Base-by-base conservation (phyloP, 495 filamentous ascomycete species). In the Xylaria cubensis region DNA sequence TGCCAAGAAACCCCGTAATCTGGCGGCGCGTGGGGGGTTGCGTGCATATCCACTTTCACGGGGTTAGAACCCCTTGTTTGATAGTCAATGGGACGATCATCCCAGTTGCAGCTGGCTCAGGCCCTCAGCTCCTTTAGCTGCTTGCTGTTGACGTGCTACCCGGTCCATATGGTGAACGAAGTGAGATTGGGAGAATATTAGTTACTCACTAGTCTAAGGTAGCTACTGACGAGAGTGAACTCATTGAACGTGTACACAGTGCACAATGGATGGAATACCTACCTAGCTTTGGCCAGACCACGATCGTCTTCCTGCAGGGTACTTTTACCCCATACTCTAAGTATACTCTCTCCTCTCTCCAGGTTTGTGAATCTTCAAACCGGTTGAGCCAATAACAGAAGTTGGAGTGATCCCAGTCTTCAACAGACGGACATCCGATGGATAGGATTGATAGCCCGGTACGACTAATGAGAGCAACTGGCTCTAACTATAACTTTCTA, bases 1-100 rank as follows among this genome's bases (percentile, higher is more conserved):
- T 50, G 67, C 67, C 67, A 69, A 69, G 67, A 69, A 48, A 69
- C 56, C 67, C 67, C 67, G 67, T 69, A 69, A 69, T 55, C 67
- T 62, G 67, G 67, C 34, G 34, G 59, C 26, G 58, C 69, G 69
- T 71, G 69, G 69, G 69, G 69, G 69, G 69, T 64, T 71, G 56
- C 56, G 63, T 66, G 32, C 42, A 29, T 32, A 36, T 39, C 42
- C 36, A 70, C 42, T 63, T 63, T 58, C 42, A 63, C 55, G 67
- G 67, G 67, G 51, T 44, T 32, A 21, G 32, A 29, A 4, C 67
- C 67, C 67, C 53, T 68, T 44, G 55, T 70, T 70, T 63, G 56
- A 48, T 63, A 24, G 55, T 44, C 59, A 19, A 70, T 70, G 67
- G 62, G 55, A 70, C 67, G 67, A 70, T 61, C 24, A 62, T 51